Base-by-base conservation (phyloP, 1,139 yeast species). In the Suhomyces terraborum region DNA sequence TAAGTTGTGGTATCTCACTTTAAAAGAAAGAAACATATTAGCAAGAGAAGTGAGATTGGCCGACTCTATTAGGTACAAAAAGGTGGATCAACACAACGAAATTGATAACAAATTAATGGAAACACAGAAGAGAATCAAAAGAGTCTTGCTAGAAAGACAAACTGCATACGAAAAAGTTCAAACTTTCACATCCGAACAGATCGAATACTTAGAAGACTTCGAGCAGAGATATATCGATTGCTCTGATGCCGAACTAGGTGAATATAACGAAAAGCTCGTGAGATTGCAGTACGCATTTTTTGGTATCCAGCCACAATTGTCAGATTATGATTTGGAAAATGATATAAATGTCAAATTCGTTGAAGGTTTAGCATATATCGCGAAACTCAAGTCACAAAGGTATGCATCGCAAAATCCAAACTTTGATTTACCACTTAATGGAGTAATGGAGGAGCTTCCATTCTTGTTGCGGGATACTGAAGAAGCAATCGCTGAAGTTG, bases 141-240 rank as follows among this genome's bases (percentile, higher is more conserved):
- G 86, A 58, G 96, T 88, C 8, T 72, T 93, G 42, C 79, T 89
- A 53, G 98, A 93, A 64, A 80, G 98, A 60, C 87, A 85, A 54
- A 79, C 80, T 46, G 82, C 91, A 1, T 80, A 77, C 58, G 81
- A 78, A 51, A 73, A 82, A 51, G 88, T 83, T 2, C 76, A 77
- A 55, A 66, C 69, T 16, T 73, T 71, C 38, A 70, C 77, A 36
- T 62, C 65, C 4, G 67, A 73, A 39, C 76, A 76, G 50, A 62
- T 64, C 14, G 58, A 67, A 43, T 78, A 84, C 45, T 65, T 86
- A 45, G 57, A 68, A 6, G 81, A 79, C 32, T 88, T 89, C 57
- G 74, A 73, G 51, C 58, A 67, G 28, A 68, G 73, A 40, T 89
- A 85, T 60, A 59, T 87, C 32, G 68, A 69, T 23, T 80, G 84